phyloP scores from a whole-genome alignment of 1,284 basidiomycete genomes.

The Irpex rosettiformis region DNA sequence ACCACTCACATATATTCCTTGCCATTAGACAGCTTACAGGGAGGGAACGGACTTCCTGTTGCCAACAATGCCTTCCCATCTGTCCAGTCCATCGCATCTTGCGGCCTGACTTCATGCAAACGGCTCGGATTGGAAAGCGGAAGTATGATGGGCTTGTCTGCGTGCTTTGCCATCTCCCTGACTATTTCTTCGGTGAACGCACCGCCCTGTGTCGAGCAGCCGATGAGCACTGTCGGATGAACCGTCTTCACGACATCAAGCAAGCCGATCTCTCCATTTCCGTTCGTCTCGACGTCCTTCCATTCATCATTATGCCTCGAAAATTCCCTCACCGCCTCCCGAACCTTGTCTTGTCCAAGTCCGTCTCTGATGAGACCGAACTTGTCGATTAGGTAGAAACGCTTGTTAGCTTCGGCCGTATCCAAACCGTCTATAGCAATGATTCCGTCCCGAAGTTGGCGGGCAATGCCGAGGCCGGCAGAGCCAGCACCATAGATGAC shows the following conservation, averaged over 20 bases:
- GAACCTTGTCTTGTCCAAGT: slow-evolving; percentile 43
- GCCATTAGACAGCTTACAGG: slow-evolving; percentile 64
- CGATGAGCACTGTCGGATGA: slow-evolving; percentile 74
- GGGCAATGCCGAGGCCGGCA: slow-evolving; percentile 77
- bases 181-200: slow-evolving; percentile 82
- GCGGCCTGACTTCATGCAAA: slow-evolving; percentile 74
- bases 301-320: slow-evolving; percentile 55
- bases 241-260: slow-evolving; percentile 69
- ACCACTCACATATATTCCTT: slow-evolving; percentile 60
- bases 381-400: slow-evolving; percentile 67
- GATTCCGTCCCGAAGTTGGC: slow-evolving; percentile 75
- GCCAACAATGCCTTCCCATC: slow-evolving; percentile 73
- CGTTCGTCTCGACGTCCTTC: slow-evolving; percentile 38
- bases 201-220: slow-evolving; percentile 75
- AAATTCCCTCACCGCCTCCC: slow-evolving; percentile 50
- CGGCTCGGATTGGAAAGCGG: slow-evolving; percentile 81
- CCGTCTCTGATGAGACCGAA: slow-evolving; percentile 55
- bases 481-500: slow-evolving; percentile 81
- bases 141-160: slow-evolving; percentile 76
- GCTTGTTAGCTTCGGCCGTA: slow-evolving; percentile 53
- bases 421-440: slow-evolving; percentile 56
- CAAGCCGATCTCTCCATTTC: slow-evolving; percentile 45
- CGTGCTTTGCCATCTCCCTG: slow-evolving; percentile 63
- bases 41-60: slow-evolving; percentile 80
- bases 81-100: slow-evolving; percentile 75